These are phyloP conservation scores for Penicillium coprophilum DNA, from an alignment of 495 filamentous ascomycete species.

Conservation along the genomic window DNA sequence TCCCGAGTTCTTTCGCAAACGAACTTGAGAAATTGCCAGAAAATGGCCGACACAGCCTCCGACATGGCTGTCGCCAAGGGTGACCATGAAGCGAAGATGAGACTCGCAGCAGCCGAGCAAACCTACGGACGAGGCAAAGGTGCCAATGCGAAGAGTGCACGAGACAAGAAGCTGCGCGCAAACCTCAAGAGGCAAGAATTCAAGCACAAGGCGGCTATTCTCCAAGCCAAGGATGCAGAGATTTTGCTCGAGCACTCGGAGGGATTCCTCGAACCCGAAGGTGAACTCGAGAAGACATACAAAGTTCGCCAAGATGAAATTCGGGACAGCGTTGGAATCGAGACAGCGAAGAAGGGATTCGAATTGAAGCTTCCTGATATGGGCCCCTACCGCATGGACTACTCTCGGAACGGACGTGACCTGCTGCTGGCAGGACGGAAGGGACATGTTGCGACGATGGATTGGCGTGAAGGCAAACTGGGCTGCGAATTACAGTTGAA, in stretches of 20 bases:
- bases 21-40: slow-evolving; percentile 18
- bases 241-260: slow-evolving; percentile 85
- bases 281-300: slow-evolving; percentile 85
- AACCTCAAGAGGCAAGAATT: slow-evolving; percentile 75
- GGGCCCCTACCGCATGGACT: slow-evolving; percentile 85
- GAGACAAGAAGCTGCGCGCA: slow-evolving; percentile 85
- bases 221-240: slow-evolving; percentile 90
- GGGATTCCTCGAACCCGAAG: slow-evolving; percentile 86
- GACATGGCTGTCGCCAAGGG: slow-evolving; percentile 34
- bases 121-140: slow-evolving; percentile 81
- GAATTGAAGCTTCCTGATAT: slow-evolving; percentile 79
- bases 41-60: slow-evolving; percentile 29
- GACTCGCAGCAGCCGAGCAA: slow-evolving; percentile 62
- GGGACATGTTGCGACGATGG: slow-evolving; percentile 94
- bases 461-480: slow-evolving; percentile 90
- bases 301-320: slow-evolving; percentile 91
- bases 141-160: slow-evolving; percentile 56
- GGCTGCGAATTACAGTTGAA: slow-evolving; percentile 86
- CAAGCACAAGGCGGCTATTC: slow-evolving; percentile 75
- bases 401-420: slow-evolving; percentile 83
- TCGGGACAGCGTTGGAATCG: slow-evolving; percentile 65
- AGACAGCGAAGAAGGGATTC: slow-evolving; percentile 88
- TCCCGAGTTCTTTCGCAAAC: slow-evolving; percentile 6
- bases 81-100: slow-evolving; percentile 40
- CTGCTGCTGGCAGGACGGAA: slow-evolving; percentile 84